Evolutionary conservation across 2,329 filamentous ascomycete species (phyloP).

Genomic region (Aspergillus sp.): DNA sequence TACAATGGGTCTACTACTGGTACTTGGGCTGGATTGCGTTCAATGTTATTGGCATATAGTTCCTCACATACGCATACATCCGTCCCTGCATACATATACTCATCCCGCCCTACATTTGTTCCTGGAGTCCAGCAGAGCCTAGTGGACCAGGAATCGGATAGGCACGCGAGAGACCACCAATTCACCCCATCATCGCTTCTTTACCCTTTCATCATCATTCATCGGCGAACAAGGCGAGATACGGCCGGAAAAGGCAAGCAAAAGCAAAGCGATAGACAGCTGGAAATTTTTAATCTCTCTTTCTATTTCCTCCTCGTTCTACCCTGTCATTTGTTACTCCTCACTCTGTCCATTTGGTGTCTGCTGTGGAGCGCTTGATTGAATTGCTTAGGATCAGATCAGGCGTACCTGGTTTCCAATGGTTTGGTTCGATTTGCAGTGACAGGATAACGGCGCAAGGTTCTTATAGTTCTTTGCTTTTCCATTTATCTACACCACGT

Average conservation of each 20-base stretch:
- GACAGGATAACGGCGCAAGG: no score
- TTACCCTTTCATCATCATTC: neutral
- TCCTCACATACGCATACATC: conserved; percentile 1
- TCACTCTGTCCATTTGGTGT: no score
- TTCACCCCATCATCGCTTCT: conserved; percentile 1
- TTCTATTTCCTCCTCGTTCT: neutral
- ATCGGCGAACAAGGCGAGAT: neutral
- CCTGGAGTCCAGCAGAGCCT: neutral
- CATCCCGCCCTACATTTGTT: neutral
- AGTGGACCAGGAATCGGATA: neutral
- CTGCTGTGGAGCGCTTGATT: no score
- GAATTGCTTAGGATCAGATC: no score
- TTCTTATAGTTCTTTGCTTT: no score
- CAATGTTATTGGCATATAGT: neutral
- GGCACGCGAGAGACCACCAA: neutral
- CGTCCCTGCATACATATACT: neutral
- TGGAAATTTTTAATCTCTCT: neutral
- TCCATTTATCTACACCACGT: no score
- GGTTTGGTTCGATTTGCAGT: no score
- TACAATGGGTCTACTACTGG: neutral
- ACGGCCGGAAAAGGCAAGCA: neutral
- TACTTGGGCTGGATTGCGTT: neutral
- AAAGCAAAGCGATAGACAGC: conserved; percentile 6
- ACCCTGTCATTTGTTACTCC: neutral
- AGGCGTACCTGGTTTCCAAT: no score